Evolutionary conservation across 2,329 filamentous ascomycete species (phyloP).

Genomic region (Rasamsonia emersonii): DNA sequence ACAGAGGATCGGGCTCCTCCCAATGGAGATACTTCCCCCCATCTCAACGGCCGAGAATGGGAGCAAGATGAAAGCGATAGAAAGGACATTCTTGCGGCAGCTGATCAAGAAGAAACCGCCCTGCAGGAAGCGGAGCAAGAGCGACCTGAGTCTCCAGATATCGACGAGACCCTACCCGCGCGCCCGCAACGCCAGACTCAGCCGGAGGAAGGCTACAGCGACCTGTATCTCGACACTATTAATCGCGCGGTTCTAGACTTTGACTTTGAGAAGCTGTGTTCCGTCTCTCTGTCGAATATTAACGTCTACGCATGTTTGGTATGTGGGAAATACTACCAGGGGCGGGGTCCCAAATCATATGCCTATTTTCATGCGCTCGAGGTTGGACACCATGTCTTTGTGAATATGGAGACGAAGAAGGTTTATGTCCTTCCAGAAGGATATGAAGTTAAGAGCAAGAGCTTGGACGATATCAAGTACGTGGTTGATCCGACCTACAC

Average conservation of each 20-base stretch:
- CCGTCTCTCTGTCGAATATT: conserved; percentile 90
- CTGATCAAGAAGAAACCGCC: conserved; percentile 58
- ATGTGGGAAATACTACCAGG: conserved; percentile 96
- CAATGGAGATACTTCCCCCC: conserved; percentile 18
- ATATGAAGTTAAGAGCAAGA: conserved; percentile 91
- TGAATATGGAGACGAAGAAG: conserved; percentile 69
- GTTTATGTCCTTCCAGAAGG: conserved; percentile 67
- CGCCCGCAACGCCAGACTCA: conserved; percentile 57
- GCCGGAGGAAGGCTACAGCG: conserved; percentile 80
- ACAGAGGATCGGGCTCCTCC: conserved; percentile 16
- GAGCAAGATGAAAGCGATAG: conserved; percentile 29
- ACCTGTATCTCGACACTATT: conserved; percentile 96
- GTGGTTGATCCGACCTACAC: conserved; percentile 86
- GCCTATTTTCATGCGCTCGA: conserved; percentile 97
- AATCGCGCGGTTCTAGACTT: conserved; percentile 89
- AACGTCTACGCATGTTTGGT: conserved; percentile 97
- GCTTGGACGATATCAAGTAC: conserved; percentile 95
- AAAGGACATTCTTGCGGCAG: conserved; percentile 45
- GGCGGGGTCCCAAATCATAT: conserved; percentile 84
- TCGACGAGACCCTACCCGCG: conserved; percentile 28
- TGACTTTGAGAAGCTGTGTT: conserved; percentile 98
- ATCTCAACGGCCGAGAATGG: conserved; percentile 21
- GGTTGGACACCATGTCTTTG: conserved; percentile 91
- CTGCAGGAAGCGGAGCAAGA: conserved; percentile 25
- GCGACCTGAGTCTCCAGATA: conserved; percentile 19